These are phyloP conservation scores for Daldinia sp. DNA, from an alignment of 2,329 filamentous ascomycete genomes.

Conservation along the genomic window DNA sequence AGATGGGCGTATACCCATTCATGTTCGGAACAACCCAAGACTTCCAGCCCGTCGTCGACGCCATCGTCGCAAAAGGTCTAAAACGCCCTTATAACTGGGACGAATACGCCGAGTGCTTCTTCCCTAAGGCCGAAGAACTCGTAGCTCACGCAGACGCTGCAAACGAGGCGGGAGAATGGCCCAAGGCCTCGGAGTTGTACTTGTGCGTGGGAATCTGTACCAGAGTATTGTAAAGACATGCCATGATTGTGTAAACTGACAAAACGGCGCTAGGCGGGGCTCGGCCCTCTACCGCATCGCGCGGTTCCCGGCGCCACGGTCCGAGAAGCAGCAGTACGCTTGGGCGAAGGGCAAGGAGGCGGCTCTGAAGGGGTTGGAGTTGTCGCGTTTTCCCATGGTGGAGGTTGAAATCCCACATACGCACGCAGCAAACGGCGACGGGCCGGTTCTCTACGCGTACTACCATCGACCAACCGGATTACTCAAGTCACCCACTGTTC, in stretches of 20 bases:
- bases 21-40: constrained; percentile 46
- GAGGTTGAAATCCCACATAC: constrained; percentile 44
- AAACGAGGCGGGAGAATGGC: constrained; percentile 35
- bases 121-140: constrained; percentile 45
- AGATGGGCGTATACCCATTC: constrained; percentile 50
- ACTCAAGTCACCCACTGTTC: constrained; percentile 30
- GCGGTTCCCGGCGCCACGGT: constrained; percentile 48
- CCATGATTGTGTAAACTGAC: background rate
- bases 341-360: constrained; percentile 44
- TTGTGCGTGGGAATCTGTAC: constrained; percentile 36
- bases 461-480: constrained; percentile 43
- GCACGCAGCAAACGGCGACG: constrained; percentile 40
- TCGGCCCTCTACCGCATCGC: constrained; percentile 49
- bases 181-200: constrained; percentile 46
- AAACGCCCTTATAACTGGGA: constrained; percentile 47
- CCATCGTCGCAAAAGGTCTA: constrained; percentile 41
- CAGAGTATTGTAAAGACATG: too few species aligned
- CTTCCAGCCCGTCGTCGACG: constrained; percentile 47
- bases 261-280: constrained; percentile 35
- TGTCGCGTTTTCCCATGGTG: constrained; percentile 43
- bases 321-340: constrained; percentile 42
- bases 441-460: constrained; percentile 40
- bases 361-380: constrained; percentile 42
- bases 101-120: constrained; percentile 48
- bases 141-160: constrained; percentile 32